A percentile compares a stretch with the other conserved stretches of the same genome.
phyloP scores from a whole-genome alignment of 139 green algal genomes.

The Limnomonas spitsbergensis region DNA sequence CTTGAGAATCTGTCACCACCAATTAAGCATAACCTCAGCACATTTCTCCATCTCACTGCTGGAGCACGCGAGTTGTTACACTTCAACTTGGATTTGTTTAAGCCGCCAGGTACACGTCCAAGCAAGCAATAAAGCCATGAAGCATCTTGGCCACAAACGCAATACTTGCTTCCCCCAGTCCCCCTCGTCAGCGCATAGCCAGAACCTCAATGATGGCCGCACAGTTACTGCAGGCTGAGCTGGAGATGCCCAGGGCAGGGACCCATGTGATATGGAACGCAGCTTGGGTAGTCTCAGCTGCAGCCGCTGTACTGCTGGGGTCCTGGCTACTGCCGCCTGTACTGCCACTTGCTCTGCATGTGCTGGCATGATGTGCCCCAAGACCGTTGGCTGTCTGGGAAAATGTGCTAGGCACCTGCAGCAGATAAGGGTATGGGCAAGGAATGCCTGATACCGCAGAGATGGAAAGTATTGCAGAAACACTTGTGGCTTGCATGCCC shows the following conservation, averaged over 20 bases:
- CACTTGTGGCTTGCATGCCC: too few species aligned
- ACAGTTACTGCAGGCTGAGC: conserved; percentile 7
- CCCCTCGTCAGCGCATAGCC: not conserved
- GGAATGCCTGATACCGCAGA: too few species aligned
- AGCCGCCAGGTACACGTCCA: too few species aligned
- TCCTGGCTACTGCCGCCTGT: not conserved
- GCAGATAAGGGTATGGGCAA: not conserved
- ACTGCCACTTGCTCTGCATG: not conserved
- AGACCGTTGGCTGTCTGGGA: not conserved
- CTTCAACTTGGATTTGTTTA: too few species aligned
- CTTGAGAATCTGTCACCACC: too few species aligned
- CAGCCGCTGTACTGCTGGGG: not conserved
- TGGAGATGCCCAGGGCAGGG: not conserved
- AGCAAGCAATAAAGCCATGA: too few species aligned
- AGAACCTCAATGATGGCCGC: conserved; percentile 6
- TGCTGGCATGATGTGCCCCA: not conserved
- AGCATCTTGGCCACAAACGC: too few species aligned
- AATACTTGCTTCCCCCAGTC: too few species aligned
- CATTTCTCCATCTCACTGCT: too few species aligned
- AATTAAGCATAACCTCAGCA: too few species aligned
- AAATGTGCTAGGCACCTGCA: not conserved
- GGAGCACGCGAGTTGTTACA: too few species aligned
- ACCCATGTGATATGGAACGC: conserved; percentile 10
- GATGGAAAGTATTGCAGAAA: too few species aligned
- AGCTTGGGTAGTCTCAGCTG: not conserved